A percentile compares a stretch with the other conserved stretches of the same genome.
Evolutionary conservation across 2,329 filamentous ascomycete genomes (phyloP).

Genomic region (Tolypocladium tropicale): DNA sequence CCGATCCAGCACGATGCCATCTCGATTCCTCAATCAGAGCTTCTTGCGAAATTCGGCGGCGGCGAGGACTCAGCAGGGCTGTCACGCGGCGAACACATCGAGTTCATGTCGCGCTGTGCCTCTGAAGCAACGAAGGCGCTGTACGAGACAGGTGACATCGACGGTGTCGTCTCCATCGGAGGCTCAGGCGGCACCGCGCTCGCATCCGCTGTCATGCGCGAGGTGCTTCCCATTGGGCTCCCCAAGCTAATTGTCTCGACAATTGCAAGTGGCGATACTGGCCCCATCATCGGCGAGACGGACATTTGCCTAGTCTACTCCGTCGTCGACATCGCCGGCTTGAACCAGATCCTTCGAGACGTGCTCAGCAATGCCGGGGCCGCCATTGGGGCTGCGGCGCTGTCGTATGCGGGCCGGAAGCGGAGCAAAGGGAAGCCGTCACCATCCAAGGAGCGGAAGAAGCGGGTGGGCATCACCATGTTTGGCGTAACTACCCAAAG

Average conservation of each 20-base stretch:
- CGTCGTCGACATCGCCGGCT: constrained; percentile 59
- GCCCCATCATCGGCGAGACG: constrained; percentile 53
- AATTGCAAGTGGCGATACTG: constrained; percentile 56
- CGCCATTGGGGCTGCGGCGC: constrained; percentile 49
- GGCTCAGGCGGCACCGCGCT: constrained; percentile 55
- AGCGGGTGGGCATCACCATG: constrained; percentile 54
- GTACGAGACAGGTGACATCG: constrained; percentile 26
- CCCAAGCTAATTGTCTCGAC: constrained; percentile 64
- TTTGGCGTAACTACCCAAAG: constrained; percentile 64
- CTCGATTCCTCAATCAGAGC: constrained; percentile 28
- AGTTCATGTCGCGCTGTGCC: constrained; percentile 40
- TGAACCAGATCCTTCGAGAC: constrained; percentile 46
- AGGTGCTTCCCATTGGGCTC: constrained; percentile 51
- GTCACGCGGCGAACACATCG: constrained; percentile 44
- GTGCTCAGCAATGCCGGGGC: constrained; percentile 54
- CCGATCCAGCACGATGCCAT: constrained; percentile 33
- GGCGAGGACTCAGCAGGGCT: constrained; percentile 24
- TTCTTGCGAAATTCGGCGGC: constrained; percentile 25
- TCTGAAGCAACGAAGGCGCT: constrained; percentile 30
- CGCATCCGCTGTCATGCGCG: constrained; percentile 49
- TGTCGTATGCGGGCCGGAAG: constrained; percentile 22
- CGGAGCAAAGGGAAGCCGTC: constrained; percentile 1
- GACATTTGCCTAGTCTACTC: constrained; percentile 63
- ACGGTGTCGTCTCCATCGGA: constrained; percentile 49
- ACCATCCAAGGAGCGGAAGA: constrained; percentile 25